A percentile compares a stretch with the other conserved stretches of the same genome.
Evolutionary conservation across 2,329 filamentous ascomycete genomes (phyloP).

Genomic region (Lizonia empirigonia): DNA sequence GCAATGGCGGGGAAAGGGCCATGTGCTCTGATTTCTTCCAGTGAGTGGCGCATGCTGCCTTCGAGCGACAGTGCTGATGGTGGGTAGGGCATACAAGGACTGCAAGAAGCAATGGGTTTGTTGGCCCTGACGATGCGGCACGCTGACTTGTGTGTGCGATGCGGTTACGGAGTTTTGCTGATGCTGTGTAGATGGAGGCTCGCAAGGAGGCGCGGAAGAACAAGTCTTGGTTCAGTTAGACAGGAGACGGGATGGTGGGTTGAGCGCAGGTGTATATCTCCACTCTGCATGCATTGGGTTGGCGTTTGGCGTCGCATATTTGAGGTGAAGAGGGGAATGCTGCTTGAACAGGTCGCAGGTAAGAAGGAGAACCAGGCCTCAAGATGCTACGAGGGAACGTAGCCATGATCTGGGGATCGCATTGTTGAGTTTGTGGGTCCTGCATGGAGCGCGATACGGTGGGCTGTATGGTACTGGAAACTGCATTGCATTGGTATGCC

Average conservation of each 20-base stretch:
- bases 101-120: constrained; percentile 95
- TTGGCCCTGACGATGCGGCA: constrained; percentile 13
- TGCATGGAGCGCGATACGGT: too few relatives aligned
- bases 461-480: too few relatives aligned
- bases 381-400: too few relatives aligned
- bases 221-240: constrained; percentile 29
- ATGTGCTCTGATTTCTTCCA: constrained; percentile 97
- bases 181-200: constrained; percentile 25
- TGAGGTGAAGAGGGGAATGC: constrained; percentile 3
- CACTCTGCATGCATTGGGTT: constrained; percentile 7
- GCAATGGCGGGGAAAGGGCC: constrained; percentile 83
- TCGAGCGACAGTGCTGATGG: background rate
- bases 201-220: constrained; percentile 31
- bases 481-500: too few relatives aligned
- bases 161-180: background rate
- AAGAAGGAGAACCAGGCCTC: too few relatives aligned
- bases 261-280: background rate
- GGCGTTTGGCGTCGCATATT: constrained; percentile 10
- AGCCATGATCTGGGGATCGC: too few relatives aligned
- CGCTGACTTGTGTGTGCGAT: background rate
- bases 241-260: background rate
- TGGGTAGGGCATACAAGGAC: constrained; percentile 79
- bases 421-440: too few relatives aligned
- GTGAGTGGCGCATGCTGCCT: constrained; percentile 54
- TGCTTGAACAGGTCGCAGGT: too few relatives aligned